Conservation (phyloP, 2,329 filamentous ascomycete species). For the Penicillium olsonii region DNA sequence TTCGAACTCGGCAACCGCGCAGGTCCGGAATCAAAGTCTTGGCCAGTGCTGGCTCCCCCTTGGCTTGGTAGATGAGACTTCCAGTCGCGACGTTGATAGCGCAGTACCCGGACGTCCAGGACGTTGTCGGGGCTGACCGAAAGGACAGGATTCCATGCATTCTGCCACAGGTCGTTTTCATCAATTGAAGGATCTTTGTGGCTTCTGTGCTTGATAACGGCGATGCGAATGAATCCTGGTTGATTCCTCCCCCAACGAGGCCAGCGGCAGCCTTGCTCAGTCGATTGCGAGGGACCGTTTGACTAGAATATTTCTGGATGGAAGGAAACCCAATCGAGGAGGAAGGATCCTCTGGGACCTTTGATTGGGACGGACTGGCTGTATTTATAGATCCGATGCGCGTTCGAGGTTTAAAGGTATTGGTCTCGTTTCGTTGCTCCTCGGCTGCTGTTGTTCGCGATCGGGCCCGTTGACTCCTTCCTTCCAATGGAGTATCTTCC, state of each 20-base stretch:
- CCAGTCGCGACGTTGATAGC: constrained; percentile 54
- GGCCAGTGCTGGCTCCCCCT: constrained; percentile 50
- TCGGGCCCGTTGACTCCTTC: constrained; percentile 38
- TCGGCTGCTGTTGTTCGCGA: constrained; percentile 46
- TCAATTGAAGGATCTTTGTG: constrained; percentile 51
- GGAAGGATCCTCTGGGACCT: constrained; percentile 41
- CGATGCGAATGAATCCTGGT: constrained; percentile 34
- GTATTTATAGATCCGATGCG: constrained; percentile 45
- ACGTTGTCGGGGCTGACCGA: constrained; percentile 42
- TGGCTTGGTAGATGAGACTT: constrained; percentile 53
- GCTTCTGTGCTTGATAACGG: constrained; percentile 47
- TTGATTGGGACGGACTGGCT: constrained; percentile 32
- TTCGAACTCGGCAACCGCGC: constrained; percentile 51
- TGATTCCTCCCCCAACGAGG: constrained; percentile 28
- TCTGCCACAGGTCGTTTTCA: constrained; percentile 54
- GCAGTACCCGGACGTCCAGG: constrained; percentile 54
- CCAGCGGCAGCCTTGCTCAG: constrained; percentile 33
- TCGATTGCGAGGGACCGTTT: constrained; percentile 36
- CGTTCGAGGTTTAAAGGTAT: constrained; percentile 36
- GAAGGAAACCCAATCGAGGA: constrained; percentile 52
- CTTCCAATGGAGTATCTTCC: constrained; percentile 34
- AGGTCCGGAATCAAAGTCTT: constrained; percentile 53
- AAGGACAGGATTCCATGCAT: constrained; percentile 57
- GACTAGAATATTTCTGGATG: constrained; percentile 42
- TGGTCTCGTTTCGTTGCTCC: constrained; percentile 43